phyloP scores from a whole-genome alignment of 2,329 filamentous ascomycete species.

The Didymella keratinophila region DNA sequence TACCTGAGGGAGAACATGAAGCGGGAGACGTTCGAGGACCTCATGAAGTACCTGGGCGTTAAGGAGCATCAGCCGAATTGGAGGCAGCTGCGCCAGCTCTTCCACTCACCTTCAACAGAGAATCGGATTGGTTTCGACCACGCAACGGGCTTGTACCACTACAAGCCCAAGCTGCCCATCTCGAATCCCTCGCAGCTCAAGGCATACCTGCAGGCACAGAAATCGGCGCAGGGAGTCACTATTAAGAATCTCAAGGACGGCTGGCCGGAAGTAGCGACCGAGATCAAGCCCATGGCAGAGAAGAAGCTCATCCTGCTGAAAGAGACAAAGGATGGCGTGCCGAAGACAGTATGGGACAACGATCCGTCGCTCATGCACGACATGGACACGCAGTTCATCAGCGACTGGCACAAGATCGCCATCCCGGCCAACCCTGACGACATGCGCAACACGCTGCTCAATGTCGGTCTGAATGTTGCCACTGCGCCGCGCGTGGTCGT shows the following conservation, averaged over 20 bases:
- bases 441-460: constrained; percentile 77
- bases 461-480: constrained; percentile 82
- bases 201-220: constrained; percentile 79
- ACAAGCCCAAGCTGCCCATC: constrained; percentile 85
- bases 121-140: constrained; percentile 68
- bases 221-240: constrained; percentile 78
- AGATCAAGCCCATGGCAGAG: constrained; percentile 78
- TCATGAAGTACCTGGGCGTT: constrained; percentile 82
- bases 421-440: constrained; percentile 76
- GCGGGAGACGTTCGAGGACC: constrained; percentile 74
- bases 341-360: constrained; percentile 84
- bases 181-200: constrained; percentile 79
- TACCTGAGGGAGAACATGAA: constrained; percentile 64
- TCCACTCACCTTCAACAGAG: constrained; percentile 65
- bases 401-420: constrained; percentile 81
- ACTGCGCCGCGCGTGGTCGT: constrained; percentile 75
- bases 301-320: constrained; percentile 84
- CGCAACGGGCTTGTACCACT: constrained; percentile 75
- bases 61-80: constrained; percentile 66
- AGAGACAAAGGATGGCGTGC: constrained; percentile 87
- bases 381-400: constrained; percentile 83
- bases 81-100: constrained; percentile 67
- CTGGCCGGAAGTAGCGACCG: constrained; percentile 84
- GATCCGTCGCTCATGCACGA: constrained; percentile 77
- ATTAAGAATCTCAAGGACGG: constrained; percentile 96